A percentile compares a stretch with the other conserved stretches of the same genome.
Conservation (phyloP, 169 alveolate species). For the Plasmodium gallinaceum region DNA sequence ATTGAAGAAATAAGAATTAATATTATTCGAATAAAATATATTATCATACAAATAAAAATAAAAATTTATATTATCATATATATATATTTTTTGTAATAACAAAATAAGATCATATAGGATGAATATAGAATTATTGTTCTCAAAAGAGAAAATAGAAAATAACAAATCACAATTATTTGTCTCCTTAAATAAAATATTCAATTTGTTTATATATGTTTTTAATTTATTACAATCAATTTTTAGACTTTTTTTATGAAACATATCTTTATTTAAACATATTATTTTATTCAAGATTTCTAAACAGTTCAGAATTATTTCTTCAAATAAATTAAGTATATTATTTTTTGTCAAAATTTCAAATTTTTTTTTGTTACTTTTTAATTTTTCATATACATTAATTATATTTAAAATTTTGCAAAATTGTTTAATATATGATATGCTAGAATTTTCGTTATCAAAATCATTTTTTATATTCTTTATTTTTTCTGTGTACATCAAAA, state of each 20-base stretch:
- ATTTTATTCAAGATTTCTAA: conserved; percentile 51
- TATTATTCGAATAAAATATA: conserved; percentile 28
- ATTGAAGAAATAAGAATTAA: conserved; percentile 46
- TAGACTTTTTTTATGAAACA: conserved; percentile 52
- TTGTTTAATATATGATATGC: conserved; percentile 12
- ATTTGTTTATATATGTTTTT: conserved; percentile 46
- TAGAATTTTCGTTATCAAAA: conserved; percentile 24
- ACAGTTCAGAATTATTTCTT: conserved; percentile 57
- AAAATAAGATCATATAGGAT: conserved; percentile 43
- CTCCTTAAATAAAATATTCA: conserved; percentile 33
- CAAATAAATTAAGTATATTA: conserved; percentile 22
- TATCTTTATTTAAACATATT: conserved; percentile 44
- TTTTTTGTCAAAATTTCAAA: conserved; percentile 11
- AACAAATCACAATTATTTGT: conserved; percentile 34
- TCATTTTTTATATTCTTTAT: conserved; percentile 32
- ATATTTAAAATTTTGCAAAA: conserved; percentile 49
- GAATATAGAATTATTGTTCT: conserved; percentile 28
- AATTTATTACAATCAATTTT: conserved; percentile 54
- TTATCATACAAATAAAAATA: conserved; percentile 48
- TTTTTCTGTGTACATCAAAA: conserved; percentile 30
- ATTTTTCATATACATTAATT: conserved; percentile 14
- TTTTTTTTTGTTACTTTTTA: conserved; percentile 16
- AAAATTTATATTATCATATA: conserved; percentile 58
- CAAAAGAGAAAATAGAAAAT: conserved; percentile 11
- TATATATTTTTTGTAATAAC: conserved; percentile 55